Percentiles rank a stretch among this genome's conserved stretches.
phyloP scores from a whole-genome alignment of 1,139 yeast species.

The Kluyveromyces sp. region DNA sequence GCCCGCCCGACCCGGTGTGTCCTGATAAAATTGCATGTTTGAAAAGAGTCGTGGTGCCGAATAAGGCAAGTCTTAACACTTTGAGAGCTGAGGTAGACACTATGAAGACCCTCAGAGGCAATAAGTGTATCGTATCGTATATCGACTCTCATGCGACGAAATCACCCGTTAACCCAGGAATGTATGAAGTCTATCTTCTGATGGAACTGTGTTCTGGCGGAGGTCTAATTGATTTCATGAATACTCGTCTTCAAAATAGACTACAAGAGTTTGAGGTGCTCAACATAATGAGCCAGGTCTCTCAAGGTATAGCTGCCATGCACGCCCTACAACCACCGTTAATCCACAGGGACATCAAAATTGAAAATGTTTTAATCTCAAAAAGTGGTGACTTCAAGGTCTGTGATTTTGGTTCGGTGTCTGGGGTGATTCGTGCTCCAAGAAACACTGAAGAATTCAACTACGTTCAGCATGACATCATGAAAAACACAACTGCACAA shows the following conservation, averaged over 20 bases:
- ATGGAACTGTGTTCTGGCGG: conserved; percentile 76
- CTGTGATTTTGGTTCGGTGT: conserved; percentile 74
- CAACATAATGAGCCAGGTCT: conserved; percentile 59
- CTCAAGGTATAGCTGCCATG: conserved; percentile 66
- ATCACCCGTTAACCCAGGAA: conserved; percentile 38
- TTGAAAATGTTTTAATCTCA: conserved; percentile 67
- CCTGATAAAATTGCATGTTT: conserved; percentile 49
- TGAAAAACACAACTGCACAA: conserved; percentile 77
- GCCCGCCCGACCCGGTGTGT: conserved; percentile 31
- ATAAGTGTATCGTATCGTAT: conserved; percentile 55
- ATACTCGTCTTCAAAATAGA: conserved; percentile 57
- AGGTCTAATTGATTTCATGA: conserved; percentile 69
- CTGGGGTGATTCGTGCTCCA: conserved; percentile 57
- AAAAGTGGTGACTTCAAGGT: conserved; percentile 51
- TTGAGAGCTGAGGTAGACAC: conserved; percentile 74
- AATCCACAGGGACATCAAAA: conserved; percentile 71
- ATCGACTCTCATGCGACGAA: conserved; percentile 75
- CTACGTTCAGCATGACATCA: conserved; percentile 54
- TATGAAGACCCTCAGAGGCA: conserved; percentile 53
- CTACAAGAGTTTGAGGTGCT: conserved; percentile 55
- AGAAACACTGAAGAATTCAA: conserved; percentile 55
- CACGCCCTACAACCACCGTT: conserved; percentile 50
- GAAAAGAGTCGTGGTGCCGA: conserved; percentile 68
- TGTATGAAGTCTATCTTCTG: conserved; percentile 66
- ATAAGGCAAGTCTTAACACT: conserved; percentile 56